These are phyloP conservation scores for Hypsizygus marmoreus DNA, from an alignment of 768 basidiomycete species.

Conservation along the genomic window DNA sequence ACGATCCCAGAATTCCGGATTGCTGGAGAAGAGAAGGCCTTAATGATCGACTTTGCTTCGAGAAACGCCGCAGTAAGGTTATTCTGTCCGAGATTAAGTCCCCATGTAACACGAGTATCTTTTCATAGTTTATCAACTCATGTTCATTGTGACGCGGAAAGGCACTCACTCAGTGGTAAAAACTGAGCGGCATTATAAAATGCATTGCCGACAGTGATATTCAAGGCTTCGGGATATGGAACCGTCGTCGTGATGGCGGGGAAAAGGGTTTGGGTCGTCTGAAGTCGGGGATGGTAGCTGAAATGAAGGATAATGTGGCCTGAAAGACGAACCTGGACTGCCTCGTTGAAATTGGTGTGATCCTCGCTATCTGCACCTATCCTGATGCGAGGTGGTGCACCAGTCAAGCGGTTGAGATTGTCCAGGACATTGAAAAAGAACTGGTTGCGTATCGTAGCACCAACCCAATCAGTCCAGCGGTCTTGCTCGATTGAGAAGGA, in stretches of 20 bases:
- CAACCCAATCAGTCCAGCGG: conserved; percentile 68
- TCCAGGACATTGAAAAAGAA: conserved; percentile 63
- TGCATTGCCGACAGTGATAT: conserved; percentile 54
- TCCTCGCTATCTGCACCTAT: conserved; percentile 62
- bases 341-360: conserved; percentile 54
- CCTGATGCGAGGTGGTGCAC: conserved; percentile 54
- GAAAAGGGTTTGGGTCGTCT: conserved; percentile 51
- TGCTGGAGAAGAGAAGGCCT: conserved; percentile 45
- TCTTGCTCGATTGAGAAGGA: conserved; percentile 74
- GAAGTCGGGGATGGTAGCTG: not conserved
- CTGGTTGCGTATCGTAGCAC: conserved; percentile 48
- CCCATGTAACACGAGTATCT: conserved; percentile 70
- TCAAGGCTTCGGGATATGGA: conserved; percentile 68
- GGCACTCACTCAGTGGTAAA: conserved; percentile 14
- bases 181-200: conserved; percentile 43
- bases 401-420: conserved; percentile 53
- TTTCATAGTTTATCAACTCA: not conserved
- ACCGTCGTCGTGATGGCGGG: conserved; percentile 46
- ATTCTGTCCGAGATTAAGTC: conserved; percentile 60
- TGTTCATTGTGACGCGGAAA: not conserved
- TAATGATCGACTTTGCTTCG: conserved; percentile 47
- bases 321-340: conserved; percentile 39
- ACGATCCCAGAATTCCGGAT: conserved; percentile 42
- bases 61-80: conserved; percentile 53
- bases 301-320: not conserved